Percentiles rank a stretch among this genome's conserved stretches.
Evolutionary conservation across 352 stramenopile species (phyloP).

Genomic region (Thalassiosira pacifica): DNA sequence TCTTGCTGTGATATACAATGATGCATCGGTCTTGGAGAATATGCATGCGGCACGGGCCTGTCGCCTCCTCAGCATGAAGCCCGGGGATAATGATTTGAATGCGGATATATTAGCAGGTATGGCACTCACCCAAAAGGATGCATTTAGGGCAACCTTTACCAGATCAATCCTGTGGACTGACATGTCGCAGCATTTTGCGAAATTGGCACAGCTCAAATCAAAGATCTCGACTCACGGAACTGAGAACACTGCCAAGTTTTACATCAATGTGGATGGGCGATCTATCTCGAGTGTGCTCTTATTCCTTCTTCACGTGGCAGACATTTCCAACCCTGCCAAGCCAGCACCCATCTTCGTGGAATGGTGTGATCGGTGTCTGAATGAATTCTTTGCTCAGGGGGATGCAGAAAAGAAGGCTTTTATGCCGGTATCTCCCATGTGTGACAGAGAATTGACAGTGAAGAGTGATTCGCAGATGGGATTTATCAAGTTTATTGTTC

Average conservation of each 20-base stretch:
- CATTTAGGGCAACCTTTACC: slow-evolving; percentile 63
- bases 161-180: slow-evolving; percentile 71
- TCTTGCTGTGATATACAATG: slow-evolving; percentile 93
- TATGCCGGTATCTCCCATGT: slow-evolving; percentile 91
- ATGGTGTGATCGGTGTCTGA: slow-evolving; percentile 57
- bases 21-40: slow-evolving; percentile 91
- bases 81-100: slow-evolving; percentile 6
- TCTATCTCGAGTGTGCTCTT: not conserved
- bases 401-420: slow-evolving; percentile 91
- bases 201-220: slow-evolving; percentile 51
- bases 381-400: slow-evolving; percentile 86
- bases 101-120: not conserved
- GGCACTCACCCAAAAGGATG: not conserved
- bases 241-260: not conserved
- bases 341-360: not conserved
- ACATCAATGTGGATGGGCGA: not conserved
- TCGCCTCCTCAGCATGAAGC: slow-evolving; percentile 26
- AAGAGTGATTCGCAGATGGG: slow-evolving; percentile 93
- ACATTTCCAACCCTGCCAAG: slow-evolving; percentile 61
- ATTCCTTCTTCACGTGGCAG: slow-evolving; percentile 55
- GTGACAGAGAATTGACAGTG: slow-evolving; percentile 92
- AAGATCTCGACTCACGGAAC: not conserved
- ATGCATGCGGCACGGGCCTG: slow-evolving; percentile 75
- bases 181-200: slow-evolving; percentile 72
- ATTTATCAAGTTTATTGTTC: slow-evolving; percentile 94